Base-by-base conservation (phyloP, 2,329 filamentous ascomycete genomes). In the Dendryphion nanum region DNA sequence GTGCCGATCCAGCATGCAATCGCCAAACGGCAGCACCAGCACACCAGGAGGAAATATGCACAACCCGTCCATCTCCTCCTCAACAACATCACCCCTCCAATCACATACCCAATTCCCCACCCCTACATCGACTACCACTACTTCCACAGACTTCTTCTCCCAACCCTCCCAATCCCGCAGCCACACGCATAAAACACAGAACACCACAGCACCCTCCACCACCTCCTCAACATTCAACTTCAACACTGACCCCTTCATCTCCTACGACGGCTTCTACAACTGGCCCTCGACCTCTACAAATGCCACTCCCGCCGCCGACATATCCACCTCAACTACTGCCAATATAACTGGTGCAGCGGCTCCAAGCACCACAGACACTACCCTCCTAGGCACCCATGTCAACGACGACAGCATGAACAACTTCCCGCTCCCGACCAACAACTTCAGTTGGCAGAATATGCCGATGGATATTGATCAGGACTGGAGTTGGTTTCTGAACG, bases 391-490 rank as follows among this genome's bases (percentile, higher is more conserved):
- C 24, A 42, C 47, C 2, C 47, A 60, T 23, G 45, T 63, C 40
- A 58, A 57, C 35, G 59, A 62, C 40, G 61, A 60, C 26, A 42
- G 38, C 20, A 56, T 61, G 53, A 53, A 38, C 26, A 59, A 55
- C 24, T 63, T 58, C 45, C 53, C 53, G 6, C 48, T 60, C 4
- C 57, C 61, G 18, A 63, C 57, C 7, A 64, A 61, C 30, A 63
- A 59, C 42, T 64, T 65, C 41, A 49, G 40, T 2, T 66, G 63
- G 64, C 63, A 66, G 44, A 64, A 64, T 24, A 60, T 65, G 53
- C 61, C 61, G 23, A 66, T 66, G 61, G 63, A 66, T 20, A 65
- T 66, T 32, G 64, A 67, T 33, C 64, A 67, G 51, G 65, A 68
- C 37, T 68, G 65, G 65, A 61, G 53, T 23, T 68, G 64, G 62